Conservation (phyloP, 2,329 filamentous ascomycete species). For the Exophiala sp. region DNA sequence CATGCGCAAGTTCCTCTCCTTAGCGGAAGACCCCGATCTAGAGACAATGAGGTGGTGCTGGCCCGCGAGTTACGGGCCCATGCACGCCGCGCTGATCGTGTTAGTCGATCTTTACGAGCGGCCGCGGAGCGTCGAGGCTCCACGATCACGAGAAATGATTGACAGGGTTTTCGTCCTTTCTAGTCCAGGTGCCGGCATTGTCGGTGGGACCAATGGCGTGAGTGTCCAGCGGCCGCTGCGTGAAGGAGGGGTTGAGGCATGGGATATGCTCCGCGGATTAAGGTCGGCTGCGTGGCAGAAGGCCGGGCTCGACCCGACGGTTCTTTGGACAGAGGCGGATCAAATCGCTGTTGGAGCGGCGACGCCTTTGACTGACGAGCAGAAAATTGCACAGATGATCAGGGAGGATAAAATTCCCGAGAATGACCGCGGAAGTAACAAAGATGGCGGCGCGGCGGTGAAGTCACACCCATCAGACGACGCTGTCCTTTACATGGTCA, state of each 20-base stretch:
- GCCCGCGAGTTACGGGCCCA: constrained; percentile 45
- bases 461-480: background rate
- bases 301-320: constrained; percentile 44
- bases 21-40: constrained; percentile 46
- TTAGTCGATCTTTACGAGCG: constrained; percentile 49
- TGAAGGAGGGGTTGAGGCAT: constrained; percentile 48
- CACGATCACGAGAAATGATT: constrained; percentile 44
- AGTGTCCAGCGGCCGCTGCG: constrained; percentile 43
- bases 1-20: constrained; percentile 48
- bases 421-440: background rate
- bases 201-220: constrained; percentile 44
- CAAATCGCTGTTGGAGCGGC: constrained; percentile 39
- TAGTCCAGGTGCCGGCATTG: constrained; percentile 44
- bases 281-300: constrained; percentile 49
- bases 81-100: constrained; percentile 48
- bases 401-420: constrained; percentile 27
- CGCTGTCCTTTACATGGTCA: constrained; percentile 11
- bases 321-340: constrained; percentile 47
- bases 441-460: too few species aligned
- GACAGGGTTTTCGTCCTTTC: constrained; percentile 46
- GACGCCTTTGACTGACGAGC: constrained; percentile 21
- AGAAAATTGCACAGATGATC: constrained; percentile 25
- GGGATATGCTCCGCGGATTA: constrained; percentile 47
- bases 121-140: constrained; percentile 43
- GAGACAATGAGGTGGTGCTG: constrained; percentile 50